Evolutionary conservation across 2,329 filamentous ascomycete species (phyloP).

Genomic region (Tricladium varicosporioides): DNA sequence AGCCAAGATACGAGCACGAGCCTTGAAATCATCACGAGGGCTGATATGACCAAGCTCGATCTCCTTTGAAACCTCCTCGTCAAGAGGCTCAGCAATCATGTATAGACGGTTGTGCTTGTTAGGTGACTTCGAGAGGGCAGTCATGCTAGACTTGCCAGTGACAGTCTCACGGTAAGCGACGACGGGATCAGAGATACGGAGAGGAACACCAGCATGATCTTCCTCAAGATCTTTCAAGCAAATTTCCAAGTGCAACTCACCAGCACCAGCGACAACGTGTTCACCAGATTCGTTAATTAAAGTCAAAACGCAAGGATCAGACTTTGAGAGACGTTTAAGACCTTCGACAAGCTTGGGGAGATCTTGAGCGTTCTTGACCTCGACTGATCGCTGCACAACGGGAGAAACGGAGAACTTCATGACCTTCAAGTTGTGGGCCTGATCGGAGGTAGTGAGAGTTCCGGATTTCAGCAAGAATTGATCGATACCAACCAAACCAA

Average conservation of each 20-base stretch:
- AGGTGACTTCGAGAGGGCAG: slow-evolving; percentile 97
- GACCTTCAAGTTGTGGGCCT: slow-evolving; percentile 99
- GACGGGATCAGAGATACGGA: slow-evolving; percentile 96
- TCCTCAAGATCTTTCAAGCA: slow-evolving; percentile 99
- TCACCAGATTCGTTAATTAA: slow-evolving; percentile 89
- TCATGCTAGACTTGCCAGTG: slow-evolving; percentile 79
- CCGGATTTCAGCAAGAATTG: slow-evolving; percentile 99
- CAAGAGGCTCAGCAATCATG: slow-evolving; percentile 85
- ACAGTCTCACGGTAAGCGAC: slow-evolving; percentile 99
- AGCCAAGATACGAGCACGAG: slow-evolving; percentile 90
- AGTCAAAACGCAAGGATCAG: slow-evolving; percentile 96
- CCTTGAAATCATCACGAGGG: slow-evolving; percentile 98
- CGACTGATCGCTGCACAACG: slow-evolving; percentile 96
- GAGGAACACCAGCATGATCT: slow-evolving; percentile 97
- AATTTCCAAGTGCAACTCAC: slow-evolving; percentile 99
- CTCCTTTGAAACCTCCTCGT: slow-evolving; percentile 85
- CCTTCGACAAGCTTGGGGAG: slow-evolving; percentile 99
- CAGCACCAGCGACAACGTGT: slow-evolving; percentile 98
- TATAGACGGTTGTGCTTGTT: slow-evolving; percentile 99
- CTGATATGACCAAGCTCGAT: slow-evolving; percentile 91
- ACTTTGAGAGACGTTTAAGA: slow-evolving; percentile 99
- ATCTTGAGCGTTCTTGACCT: slow-evolving; percentile 99
- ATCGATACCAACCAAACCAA: slow-evolving; percentile 98
- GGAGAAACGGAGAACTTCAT: slow-evolving; percentile 99
- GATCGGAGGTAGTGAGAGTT: slow-evolving; percentile 96